Evolutionary conservation across 495 filamentous ascomycete species (phyloP).

Genomic region (Xylaria acuta): DNA sequence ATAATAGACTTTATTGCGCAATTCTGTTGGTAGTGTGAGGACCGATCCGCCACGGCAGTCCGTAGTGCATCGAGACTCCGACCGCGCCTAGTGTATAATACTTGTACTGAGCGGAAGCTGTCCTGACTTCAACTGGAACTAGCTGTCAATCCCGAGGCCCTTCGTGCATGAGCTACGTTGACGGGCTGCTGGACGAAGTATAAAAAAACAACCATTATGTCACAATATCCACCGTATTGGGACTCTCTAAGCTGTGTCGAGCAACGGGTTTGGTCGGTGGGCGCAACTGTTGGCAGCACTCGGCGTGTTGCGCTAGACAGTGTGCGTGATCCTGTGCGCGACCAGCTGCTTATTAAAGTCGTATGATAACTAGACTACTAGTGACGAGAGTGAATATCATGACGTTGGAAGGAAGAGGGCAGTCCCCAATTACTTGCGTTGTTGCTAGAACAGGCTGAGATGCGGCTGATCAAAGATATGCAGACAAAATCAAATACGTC

Average conservation of each 20-base stretch:
- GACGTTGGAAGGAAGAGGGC: background rate
- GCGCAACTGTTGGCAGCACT: too few species aligned
- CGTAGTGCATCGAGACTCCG: background rate
- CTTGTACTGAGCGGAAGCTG: slow-evolving; percentile 7
- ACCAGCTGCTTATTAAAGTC: background rate
- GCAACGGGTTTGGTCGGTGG: background rate
- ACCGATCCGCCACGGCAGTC: slow-evolving; percentile 17
- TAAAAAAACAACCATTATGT: too few species aligned
- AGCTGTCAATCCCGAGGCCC: background rate
- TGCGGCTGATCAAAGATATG: slow-evolving; percentile 14
- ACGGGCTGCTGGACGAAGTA: background rate
- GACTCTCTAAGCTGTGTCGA: background rate
- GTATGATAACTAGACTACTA: background rate
- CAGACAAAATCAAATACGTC: slow-evolving; percentile 18
- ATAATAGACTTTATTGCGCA: background rate
- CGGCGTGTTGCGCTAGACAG: too few species aligned
- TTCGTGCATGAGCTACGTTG: background rate
- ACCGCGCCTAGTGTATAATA: background rate
- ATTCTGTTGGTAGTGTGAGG: background rate
- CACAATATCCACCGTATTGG: background rate
- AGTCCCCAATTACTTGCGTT: background rate
- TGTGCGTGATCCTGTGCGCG: background rate
- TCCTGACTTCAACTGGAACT: background rate
- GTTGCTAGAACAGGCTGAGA: slow-evolving; percentile 7
- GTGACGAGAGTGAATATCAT: background rate